Base-by-base conservation (phyloP, 2,329 filamentous ascomycete genomes). In the Coniochaeta prunicola region DNA sequence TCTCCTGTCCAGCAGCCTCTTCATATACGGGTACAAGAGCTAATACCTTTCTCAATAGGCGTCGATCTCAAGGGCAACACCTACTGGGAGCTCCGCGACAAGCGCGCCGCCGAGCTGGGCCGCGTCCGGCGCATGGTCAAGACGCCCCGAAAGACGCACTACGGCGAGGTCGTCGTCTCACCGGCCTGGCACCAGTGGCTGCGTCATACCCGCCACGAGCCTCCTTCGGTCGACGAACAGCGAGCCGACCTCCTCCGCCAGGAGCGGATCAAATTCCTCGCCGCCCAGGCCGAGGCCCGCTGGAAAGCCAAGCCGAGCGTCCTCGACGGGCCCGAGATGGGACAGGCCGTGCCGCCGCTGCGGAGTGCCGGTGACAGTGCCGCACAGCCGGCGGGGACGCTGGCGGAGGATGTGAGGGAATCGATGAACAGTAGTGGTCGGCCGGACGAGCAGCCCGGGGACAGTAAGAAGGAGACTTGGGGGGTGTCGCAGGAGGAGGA, bases 111-210 rank as follows among this genome's bases (percentile, higher is more conserved):
- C 36, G 71, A 75, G 55, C 60, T 70, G 53, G 64, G 68, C 34
- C 80, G 82, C 63, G 82, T 81, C 78, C 81, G 85, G 33, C 82
- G 85, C 68, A 86, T 87, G 62, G 83, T 87, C 55, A 68, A 83
- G 64, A 85, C 83, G 70, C 83, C 84, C 12, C 72, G 76, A 55
- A 74, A 74, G 48, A 78, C 79, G 2, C 82, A 83, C 68, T 75
- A 77, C 66, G 81, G 77, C 65, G 77, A 82, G 34, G 78, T 87
- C 58, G 72, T 72, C 59, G 83, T 88, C 60, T 74, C 80, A 57
- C 85, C 86, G 12, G 77, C 79, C 63, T 89, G 86, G 86, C 85
- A 88, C 71, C 85, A 88, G 67, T 89, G 86, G 86, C 76, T 89
- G 55, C 82, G 86, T 17, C 77, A 88, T 69, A 82, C 80, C 53